Conservation (phyloP, 129 eudicot genomes). For the Lactuca sativa region DNA sequence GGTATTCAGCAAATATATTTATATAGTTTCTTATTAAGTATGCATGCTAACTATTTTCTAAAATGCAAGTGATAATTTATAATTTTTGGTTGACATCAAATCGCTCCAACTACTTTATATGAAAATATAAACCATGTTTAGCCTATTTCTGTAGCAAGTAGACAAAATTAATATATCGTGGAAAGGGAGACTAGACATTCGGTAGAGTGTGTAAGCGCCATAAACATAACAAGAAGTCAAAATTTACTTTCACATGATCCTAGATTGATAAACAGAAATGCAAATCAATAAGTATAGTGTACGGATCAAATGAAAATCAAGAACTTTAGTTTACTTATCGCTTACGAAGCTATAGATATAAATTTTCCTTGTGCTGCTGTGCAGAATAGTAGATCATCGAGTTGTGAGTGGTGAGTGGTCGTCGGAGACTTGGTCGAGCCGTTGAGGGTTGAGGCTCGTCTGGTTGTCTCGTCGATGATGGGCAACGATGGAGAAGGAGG, state of each 20-base stretch:
- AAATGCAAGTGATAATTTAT: slow-evolving; percentile 7
- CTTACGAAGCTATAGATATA: slow-evolving; percentile 6
- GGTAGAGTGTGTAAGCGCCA: not conserved
- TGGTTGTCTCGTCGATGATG: too few relatives aligned
- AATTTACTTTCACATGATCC: not conserved
- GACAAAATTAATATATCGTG: not conserved
- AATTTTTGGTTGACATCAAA: not conserved
- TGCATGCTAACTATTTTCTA: slow-evolving; percentile 9
- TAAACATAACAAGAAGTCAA: not conserved
- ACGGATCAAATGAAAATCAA: slow-evolving; percentile 1
- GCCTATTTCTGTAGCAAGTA: not conserved
- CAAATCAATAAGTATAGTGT: not conserved
- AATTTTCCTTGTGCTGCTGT: not conserved
- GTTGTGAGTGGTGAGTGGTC: not conserved
- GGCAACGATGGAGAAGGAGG: too few relatives aligned
- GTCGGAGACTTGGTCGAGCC: not conserved
- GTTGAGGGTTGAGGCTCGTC: not conserved
- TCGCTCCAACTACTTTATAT: not conserved
- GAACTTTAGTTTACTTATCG: not conserved
- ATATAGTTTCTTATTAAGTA: not conserved
- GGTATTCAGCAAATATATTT: too few relatives aligned
- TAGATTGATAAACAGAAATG: not conserved
- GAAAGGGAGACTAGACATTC: not conserved
- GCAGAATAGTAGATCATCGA: not conserved
- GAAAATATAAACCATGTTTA: not conserved